phyloP scores from a whole-genome alignment of 371 early-diverging fungal genomes.

The Mortierella sp. region DNA sequence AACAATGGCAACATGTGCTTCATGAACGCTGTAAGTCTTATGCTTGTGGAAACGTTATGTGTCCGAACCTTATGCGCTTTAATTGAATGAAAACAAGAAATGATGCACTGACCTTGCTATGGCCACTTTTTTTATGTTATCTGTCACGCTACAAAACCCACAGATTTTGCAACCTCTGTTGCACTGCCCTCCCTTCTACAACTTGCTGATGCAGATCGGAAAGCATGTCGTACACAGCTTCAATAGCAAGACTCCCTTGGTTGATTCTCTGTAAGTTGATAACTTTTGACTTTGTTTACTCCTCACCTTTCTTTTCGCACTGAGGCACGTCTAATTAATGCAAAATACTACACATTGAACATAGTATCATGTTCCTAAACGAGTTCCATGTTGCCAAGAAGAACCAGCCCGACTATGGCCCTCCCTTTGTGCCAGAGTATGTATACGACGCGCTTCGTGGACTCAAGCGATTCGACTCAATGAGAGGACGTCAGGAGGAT shows the following conservation, averaged over 20 bases:
- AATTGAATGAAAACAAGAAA: not conserved
- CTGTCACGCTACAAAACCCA: not conserved
- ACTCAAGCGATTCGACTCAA: conserved; percentile 84
- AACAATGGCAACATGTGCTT: conserved; percentile 98
- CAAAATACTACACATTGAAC: not conserved
- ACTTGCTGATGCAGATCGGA: conserved; percentile 80
- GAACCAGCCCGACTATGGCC: conserved; percentile 67
- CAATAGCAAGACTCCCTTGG: conserved; percentile 82
- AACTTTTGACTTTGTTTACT: not conserved
- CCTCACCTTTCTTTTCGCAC: not conserved
- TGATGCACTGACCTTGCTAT: conserved; percentile 15
- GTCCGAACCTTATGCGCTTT: not conserved
- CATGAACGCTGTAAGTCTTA: conserved; percentile 87
- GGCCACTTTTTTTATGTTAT: not conserved
- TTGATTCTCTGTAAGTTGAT: conserved; percentile 83
- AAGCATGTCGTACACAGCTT: conserved; percentile 77
- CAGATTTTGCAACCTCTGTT: conserved; percentile 88
- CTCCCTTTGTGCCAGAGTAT: conserved; percentile 94
- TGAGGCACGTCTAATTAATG: not conserved
- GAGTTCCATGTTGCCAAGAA: conserved; percentile 73
- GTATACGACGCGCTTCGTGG: conserved; percentile 92
- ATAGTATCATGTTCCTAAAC: conserved; percentile 81
- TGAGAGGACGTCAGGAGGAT: conserved; percentile 96
- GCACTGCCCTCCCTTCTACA: conserved; percentile 93
- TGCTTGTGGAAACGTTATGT: not conserved